Base-by-base conservation (phyloP, 768 basidiomycete genomes). In the Pulveroboletus sp. region DNA sequence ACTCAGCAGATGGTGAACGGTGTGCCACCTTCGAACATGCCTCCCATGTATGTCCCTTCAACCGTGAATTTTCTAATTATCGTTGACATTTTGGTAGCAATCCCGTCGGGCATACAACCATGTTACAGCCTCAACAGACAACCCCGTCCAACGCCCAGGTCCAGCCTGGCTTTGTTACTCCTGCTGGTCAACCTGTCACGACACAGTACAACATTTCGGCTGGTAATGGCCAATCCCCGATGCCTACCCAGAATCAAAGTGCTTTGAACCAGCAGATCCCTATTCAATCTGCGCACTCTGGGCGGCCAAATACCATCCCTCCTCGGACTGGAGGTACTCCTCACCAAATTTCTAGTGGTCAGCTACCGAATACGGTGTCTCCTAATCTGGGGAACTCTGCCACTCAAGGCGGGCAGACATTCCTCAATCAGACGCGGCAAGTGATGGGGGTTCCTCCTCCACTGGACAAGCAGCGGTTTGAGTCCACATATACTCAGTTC, bases 401-500 rank as follows among this genome's bases (percentile, higher is more conserved):
- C 6, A 18, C 51, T 6, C 47, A 65, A 21, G 52, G 39, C 21
- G 55, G 57, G 17, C 69, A 70, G 42, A 59, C 55, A 39, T 49
- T 44, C 3, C 18, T 57, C 17, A 62, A 62, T 45, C 57, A 57
- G n/a, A 15, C 50, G 1, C 58, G 55, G 27, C 58, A 54, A 37
- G 18, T 51, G 7, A 11, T 32, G 31, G 47, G 17, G 1, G 44
- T 68, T 10, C 62, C 70, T 10, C 62, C 70, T 47, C 75, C 77
- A 17, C 57, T 82, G 35, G 78, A 81, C 15, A 81, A 78, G 50
- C 39, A 43, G 7, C 71, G 71, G 18, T 87, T 89, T 55, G 77
- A 83, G 1, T 57, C 53, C 3, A 71, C 76, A 14, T 83, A 78
- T 59, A 73, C 72, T 43, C 71, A 63, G 17, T 84, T 73, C 55